Base-by-base conservation (phyloP, 371 early-diverging fungal genomes). In the Rhizomucor pusillus region DNA sequence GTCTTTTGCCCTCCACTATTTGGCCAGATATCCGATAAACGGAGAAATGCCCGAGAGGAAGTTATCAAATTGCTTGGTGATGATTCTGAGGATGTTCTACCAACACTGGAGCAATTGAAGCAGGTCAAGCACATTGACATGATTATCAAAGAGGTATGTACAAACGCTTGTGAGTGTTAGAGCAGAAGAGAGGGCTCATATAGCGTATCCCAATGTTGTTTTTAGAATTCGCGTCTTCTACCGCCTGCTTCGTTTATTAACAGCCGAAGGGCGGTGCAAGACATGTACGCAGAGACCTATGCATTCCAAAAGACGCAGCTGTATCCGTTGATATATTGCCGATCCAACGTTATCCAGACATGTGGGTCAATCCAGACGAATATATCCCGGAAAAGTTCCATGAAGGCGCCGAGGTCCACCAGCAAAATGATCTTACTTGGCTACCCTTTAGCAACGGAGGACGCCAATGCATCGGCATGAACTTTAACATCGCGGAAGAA, bases 111-210 rank as follows among this genome's bases (percentile, higher is more conserved):
- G 48, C 67, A 80, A 46, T 60, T 71, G n/a, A 33, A 53, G n/a
- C 48, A 72, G 22, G 52, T 84, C 46, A 57, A 59, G 18, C 76
- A 76, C 56, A 40, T 75, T 13, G 68, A 74, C 46, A 62, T 59
- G 54, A 64, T 75, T 24, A 65, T 75, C 52, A 59, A 65, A 22
- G 65, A 65, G 43, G 50, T 53, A 44, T 20, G 12, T 20, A 2
- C 16, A 46, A 6, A 14, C 14, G 10, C 16, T 22, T 22, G 3
- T 41, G 3, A 12, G 12, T 41, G 41, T 3, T 5, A 19, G 12
- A 5, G 19, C 14, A 14, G 11, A 5, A 11, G 14, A 14, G 3
- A 11, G 12, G 19, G 41, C 41, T 5, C 5, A 14, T 5, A 16
- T 5, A 5, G 12, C 12, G 3, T 5, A 41, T 12, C 3, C 16